A percentile compares a stretch with the other conserved stretches of the same genome.
Conservation (phyloP, 2,329 filamentous ascomycete species). For the Cercospora sp. region DNA sequence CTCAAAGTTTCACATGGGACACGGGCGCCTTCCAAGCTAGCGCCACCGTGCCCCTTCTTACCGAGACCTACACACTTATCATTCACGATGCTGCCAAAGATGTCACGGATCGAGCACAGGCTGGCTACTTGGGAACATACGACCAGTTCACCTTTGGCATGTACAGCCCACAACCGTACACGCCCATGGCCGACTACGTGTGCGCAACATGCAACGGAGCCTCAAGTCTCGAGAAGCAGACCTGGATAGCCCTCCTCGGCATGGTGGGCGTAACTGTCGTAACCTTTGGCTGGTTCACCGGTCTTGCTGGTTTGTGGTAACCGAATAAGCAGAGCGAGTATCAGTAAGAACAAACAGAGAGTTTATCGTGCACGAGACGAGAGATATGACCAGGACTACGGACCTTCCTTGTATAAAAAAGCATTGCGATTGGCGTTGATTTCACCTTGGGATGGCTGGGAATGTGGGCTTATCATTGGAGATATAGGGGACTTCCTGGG, state of each 20-base stretch:
- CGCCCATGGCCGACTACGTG: slow-evolving; percentile 44
- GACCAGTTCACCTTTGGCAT: slow-evolving; percentile 61
- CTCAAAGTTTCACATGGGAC: slow-evolving; percentile 59
- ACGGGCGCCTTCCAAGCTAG: slow-evolving; percentile 55
- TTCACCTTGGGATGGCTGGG: neutral
- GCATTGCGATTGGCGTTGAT: slow-evolving; percentile 2
- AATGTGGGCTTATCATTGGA: neutral
- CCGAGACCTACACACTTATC: slow-evolving; percentile 63
- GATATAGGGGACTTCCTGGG: neutral
- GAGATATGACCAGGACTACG: neutral
- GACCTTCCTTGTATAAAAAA: slow-evolving; percentile 6
- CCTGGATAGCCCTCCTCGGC: slow-evolving; percentile 56
- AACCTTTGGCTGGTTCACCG: slow-evolving; percentile 57
- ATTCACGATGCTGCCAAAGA: slow-evolving; percentile 60
- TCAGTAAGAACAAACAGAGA: neutral
- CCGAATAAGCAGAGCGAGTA: neutral
- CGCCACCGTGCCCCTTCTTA: slow-evolving; percentile 54
- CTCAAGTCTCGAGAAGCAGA: slow-evolving; percentile 55
- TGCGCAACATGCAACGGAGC: slow-evolving; percentile 61
- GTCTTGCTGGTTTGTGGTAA: slow-evolving; percentile 45
- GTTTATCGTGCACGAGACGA: neutral
- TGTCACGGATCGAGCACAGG: slow-evolving; percentile 51
- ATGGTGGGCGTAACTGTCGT: slow-evolving; percentile 58
- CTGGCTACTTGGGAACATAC: slow-evolving; percentile 57
- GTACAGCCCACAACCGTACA: slow-evolving; percentile 58